A percentile compares a stretch with the other conserved stretches of the same genome.
Evolutionary conservation across 371 early-diverging fungal species (phyloP).

Genomic region (Coemansia sp.): DNA sequence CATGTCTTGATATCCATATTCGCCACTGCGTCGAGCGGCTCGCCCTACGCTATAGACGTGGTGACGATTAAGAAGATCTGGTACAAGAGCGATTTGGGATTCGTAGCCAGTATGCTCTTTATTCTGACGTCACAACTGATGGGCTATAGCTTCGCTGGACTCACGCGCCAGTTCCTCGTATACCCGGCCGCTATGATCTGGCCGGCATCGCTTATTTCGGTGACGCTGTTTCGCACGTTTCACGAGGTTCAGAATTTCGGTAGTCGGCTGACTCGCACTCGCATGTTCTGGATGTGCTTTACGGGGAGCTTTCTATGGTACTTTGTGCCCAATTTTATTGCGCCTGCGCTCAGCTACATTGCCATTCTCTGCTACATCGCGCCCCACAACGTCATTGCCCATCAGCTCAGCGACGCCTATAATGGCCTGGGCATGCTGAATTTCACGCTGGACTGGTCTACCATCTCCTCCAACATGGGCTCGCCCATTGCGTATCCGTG

Average conservation of each 20-base stretch:
- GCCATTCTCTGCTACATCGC: slow-evolving; percentile 76
- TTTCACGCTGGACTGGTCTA: slow-evolving; percentile 75
- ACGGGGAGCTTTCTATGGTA: slow-evolving; percentile 58
- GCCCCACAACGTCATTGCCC: slow-evolving; percentile 56
- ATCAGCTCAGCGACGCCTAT: slow-evolving; percentile 65
- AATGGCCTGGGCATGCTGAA: slow-evolving; percentile 72
- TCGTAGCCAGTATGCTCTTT: slow-evolving; percentile 59
- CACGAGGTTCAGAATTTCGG: slow-evolving; percentile 64
- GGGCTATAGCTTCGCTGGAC: slow-evolving; percentile 84
- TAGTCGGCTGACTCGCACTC: slow-evolving; percentile 48
- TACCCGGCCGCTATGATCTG: slow-evolving; percentile 85
- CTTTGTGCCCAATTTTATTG: slow-evolving; percentile 78
- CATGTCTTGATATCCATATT: slow-evolving; percentile 75
- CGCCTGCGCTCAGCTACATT: slow-evolving; percentile 66
- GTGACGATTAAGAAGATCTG: slow-evolving; percentile 61
- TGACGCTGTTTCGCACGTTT: slow-evolving; percentile 73
- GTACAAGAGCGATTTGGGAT: slow-evolving; percentile 63
- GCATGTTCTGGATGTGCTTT: slow-evolving; percentile 67
- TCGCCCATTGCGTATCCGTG: slow-evolving; percentile 72
- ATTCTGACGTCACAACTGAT: slow-evolving; percentile 72
- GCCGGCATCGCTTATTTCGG: slow-evolving; percentile 71
- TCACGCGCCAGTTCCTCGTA: slow-evolving; percentile 74
- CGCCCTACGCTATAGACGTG: slow-evolving; percentile 76
- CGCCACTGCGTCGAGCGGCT: slow-evolving; percentile 61
- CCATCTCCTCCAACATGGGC: slow-evolving; percentile 58